phyloP scores from a whole-genome alignment of 2,329 filamentous ascomycete genomes.

The Aspergillus quadricinctus region DNA sequence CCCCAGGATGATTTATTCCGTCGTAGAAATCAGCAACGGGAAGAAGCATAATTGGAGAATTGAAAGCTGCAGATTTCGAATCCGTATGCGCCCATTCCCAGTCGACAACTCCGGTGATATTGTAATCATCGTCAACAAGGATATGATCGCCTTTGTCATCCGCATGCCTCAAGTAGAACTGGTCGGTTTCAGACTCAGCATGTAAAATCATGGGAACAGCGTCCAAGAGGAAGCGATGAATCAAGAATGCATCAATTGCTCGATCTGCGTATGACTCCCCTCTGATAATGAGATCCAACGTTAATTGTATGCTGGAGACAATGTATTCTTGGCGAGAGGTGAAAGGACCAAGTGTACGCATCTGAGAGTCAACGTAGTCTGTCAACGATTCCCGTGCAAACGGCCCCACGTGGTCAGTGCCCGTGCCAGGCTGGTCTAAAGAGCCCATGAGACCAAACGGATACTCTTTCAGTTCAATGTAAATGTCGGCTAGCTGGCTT shows the following conservation, averaged over 20 bases:
- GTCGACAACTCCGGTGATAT: constrained; percentile 49
- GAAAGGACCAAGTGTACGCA: constrained; percentile 32
- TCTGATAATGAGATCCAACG: constrained; percentile 35
- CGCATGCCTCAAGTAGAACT: constrained; percentile 44
- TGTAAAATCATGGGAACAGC: constrained; percentile 16
- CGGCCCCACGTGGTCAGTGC: constrained; percentile 26
- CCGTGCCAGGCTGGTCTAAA: constrained; percentile 26
- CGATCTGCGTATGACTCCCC: constrained; percentile 36
- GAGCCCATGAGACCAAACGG: constrained; percentile 37
- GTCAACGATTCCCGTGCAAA: constrained; percentile 39
- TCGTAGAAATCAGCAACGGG: constrained; percentile 41
- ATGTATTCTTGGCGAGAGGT: constrained; percentile 35
- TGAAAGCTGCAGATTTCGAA: constrained; percentile 38
- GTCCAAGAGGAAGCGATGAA: constrained; percentile 43
- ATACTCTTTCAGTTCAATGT: constrained; percentile 36
- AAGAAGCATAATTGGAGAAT: constrained; percentile 40
- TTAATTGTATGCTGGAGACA: constrained; percentile 29
- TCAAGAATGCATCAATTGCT: constrained; percentile 35
- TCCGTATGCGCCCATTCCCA: constrained; percentile 41
- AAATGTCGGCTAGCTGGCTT: constrained; percentile 36
- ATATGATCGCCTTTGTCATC: constrained; percentile 50
- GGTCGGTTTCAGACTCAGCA: constrained; percentile 18
- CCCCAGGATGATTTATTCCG: constrained; percentile 30
- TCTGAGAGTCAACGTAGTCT: constrained; percentile 23
- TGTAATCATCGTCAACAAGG: constrained; percentile 43